Conservation (phyloP, 805 yeast species). For the Lachancea fermentati region DNA sequence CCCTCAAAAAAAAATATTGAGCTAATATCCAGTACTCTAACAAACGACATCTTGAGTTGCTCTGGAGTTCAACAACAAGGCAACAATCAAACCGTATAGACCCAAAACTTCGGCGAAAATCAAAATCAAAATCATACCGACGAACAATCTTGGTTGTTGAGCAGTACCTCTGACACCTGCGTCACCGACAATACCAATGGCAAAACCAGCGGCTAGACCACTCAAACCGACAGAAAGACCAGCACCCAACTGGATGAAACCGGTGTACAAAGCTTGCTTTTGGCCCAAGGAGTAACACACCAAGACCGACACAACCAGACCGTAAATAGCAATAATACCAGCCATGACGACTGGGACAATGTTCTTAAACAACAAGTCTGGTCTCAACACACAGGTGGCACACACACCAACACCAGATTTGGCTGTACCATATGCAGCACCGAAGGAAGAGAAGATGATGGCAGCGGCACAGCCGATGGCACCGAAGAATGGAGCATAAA, state of each 20-base stretch:
- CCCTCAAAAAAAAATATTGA: not conserved
- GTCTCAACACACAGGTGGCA: slow-evolving; percentile 96
- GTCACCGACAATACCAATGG: slow-evolving; percentile 99
- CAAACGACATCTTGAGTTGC: slow-evolving; percentile 89
- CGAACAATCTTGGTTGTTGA: slow-evolving; percentile 97
- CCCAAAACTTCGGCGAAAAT: slow-evolving; percentile 99
- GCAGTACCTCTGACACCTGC: slow-evolving; percentile 99
- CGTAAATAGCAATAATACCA: slow-evolving; percentile 98
- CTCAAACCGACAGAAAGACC: slow-evolving; percentile 96
- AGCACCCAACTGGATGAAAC: slow-evolving; percentile 97
- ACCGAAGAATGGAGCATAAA: slow-evolving; percentile 87
- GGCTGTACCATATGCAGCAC: slow-evolving; percentile 99
- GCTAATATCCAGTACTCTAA: slow-evolving; percentile 33
- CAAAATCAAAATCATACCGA: slow-evolving; percentile 96
- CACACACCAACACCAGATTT: slow-evolving; percentile 99
- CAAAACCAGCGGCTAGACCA: slow-evolving; percentile 97
- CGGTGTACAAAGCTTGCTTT: slow-evolving; percentile 89
- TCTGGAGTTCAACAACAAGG: slow-evolving; percentile 94
- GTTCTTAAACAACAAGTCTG: slow-evolving; percentile 88
- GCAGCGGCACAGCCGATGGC: slow-evolving; percentile 99
- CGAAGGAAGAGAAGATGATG: slow-evolving; percentile 96
- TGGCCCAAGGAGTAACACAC: slow-evolving; percentile 86
- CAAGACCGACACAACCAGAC: slow-evolving; percentile 91
- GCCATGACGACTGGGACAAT: slow-evolving; percentile 98
- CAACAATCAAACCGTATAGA: slow-evolving; percentile 96